Base-by-base conservation (phyloP, 225 moss, liverwort and hornwort species). In the Pseudoscleropodium purum region DNA sequence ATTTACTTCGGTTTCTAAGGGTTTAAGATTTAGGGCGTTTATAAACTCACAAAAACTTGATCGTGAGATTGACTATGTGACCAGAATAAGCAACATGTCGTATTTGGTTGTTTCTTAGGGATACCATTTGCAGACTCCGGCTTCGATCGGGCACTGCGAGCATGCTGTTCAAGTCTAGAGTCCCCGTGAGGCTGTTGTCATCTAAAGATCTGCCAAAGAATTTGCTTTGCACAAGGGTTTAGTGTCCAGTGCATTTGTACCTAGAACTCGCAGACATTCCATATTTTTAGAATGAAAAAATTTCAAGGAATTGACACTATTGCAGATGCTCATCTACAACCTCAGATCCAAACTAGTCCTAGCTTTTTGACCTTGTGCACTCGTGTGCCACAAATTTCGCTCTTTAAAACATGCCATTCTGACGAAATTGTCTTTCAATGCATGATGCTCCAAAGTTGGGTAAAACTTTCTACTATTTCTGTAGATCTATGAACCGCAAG, bases 21-120 rank as follows among this genome's bases (percentile, higher is more conserved):
- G 13, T 29, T 13, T 25, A 5, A 56, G 41, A 27, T 18, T 37
- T 36, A 18, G 15, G 12, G 4, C 73, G 57, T 30, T 56, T 5
- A 60, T 8, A 68, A 54, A 89, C 92, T 87, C 75, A 92, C 92
- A 84, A 34, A 10, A 92, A 89, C 73, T 84, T 87, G 67, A 87
- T 68, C 37, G 15, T 62, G 37, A 91, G 52, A 39, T 75, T 19
- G 52, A 20, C 75, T 2, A 90, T 8, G 43, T 0, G 81, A 33
- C 92, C 87, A 33, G 87, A 83, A n/a, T 91, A 92, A 31, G 75
- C 75, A 52, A 91, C 87, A 31, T 69, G 29, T 9, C 5, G 0
- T 19, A 92, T 89, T 87, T 49, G 83, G 61, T 91, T 90, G 75
- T 91, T 86, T 69, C 66, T 87, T 25, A 92, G 84, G 39, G 84